Percentiles rank a stretch among this genome's conserved stretches.
These are phyloP conservation scores for Metarhizium sp. DNA, from an alignment of 2,329 filamentous ascomycete genomes.

Conservation along the genomic window DNA sequence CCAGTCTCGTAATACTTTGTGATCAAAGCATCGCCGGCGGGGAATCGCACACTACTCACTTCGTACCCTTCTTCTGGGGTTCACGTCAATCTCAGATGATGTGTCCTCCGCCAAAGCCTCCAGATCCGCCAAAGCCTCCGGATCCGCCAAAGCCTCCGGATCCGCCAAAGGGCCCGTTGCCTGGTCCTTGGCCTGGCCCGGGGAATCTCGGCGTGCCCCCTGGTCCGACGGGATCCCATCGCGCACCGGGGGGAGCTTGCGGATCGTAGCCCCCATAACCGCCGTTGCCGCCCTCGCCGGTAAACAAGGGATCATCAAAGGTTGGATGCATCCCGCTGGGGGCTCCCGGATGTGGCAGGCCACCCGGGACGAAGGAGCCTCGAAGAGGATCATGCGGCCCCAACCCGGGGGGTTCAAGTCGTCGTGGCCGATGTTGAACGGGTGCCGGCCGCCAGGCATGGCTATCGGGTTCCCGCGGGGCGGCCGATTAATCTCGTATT, in stretches of 20 bases:
- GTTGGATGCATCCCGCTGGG: constrained; percentile 90
- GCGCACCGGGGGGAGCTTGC: constrained; percentile 74
- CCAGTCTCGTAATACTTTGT: not conserved
- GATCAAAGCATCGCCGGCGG: not conserved
- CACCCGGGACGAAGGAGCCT: constrained; percentile 52
- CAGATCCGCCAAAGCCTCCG: constrained; percentile 19
- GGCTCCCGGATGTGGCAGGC: constrained; percentile 48
- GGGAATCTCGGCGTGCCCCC: constrained; percentile 42
- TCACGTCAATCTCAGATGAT: constrained; percentile 17
- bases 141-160: constrained; percentile 26
- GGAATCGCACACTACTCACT: not conserved
- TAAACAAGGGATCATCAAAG: constrained; percentile 83
- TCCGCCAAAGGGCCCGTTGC: constrained; percentile 29
- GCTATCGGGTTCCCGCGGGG: constrained; percentile 16
- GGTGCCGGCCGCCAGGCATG: constrained; percentile 40
- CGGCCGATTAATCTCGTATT: constrained; percentile 71
- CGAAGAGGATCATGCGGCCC: constrained; percentile 78
- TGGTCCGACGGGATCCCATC: constrained; percentile 81
- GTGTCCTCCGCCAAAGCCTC: constrained; percentile 22
- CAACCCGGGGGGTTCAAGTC: constrained; percentile 83
- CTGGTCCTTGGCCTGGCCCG: constrained; percentile 30
- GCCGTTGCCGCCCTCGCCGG: constrained; percentile 36
- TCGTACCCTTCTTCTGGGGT: not conserved
- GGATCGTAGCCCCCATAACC: constrained; percentile 42
- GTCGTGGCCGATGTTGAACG: constrained; percentile 68